Evolutionary conservation across 169 alveolate species (phyloP), one percentile per base, ranked within the genome.

Genomic region (Plasmodium yoelii): DNA sequence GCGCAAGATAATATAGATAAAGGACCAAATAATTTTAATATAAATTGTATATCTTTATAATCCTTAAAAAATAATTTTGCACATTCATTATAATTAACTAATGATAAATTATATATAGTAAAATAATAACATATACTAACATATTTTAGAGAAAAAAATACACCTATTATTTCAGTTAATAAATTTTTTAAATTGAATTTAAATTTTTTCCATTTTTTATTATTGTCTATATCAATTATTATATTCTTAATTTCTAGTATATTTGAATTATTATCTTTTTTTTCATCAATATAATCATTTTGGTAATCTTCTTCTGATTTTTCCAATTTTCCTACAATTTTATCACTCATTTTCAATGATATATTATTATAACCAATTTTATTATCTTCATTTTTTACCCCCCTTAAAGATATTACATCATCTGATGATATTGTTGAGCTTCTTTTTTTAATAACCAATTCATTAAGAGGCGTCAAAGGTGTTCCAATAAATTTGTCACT

Each of bases 51-150:
- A 77, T 77, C 88, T 24, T 26, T 39, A 64, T 77, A 77, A 63
- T 77, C 75, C 24, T 65, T 56, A 77, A 77, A 77, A 77, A 77
- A 77, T 28, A 77, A 77, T 64, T 77, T 77, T 0, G 88, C 88
- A 57, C 88, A 77, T 68, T 77, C 88, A 59, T 77, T 77, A 46
- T 77, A 77, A 22, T 77, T 77, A n/a, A 77, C 88, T 77, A 77
- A 59, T 0, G 88, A 77, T 77, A 77, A 77, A 77, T 77, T 77
- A 46, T 63, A 77, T 63, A 77, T 64, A 0, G 88, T 77, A 56
- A 77, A 77, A 51, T 77, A 77, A 46, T 77, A 77, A 55, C 88
- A 77, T 28, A 77, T 77, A 68, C 88, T 77, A n/a, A 77, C 5
- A 57, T 77, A 77, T 51, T 68, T 77, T 28, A 77, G 24, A 22